phyloP scores from a whole-genome alignment of 2,329 filamentous ascomycete genomes.

The Fusarium palustre region DNA sequence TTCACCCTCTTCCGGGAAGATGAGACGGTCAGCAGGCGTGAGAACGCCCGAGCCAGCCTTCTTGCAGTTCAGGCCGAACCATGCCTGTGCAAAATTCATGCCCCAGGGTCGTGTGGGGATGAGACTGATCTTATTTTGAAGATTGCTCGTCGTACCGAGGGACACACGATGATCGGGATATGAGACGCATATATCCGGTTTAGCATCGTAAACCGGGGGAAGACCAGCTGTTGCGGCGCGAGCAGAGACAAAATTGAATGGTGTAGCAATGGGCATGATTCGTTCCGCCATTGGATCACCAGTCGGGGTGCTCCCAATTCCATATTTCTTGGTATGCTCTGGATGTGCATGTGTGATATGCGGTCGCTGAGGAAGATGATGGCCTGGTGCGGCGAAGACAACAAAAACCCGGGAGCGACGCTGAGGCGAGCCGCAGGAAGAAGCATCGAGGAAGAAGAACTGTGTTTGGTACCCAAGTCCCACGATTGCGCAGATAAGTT shows the following conservation, averaged over 20 bases:
- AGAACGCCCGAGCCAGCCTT: slow-evolving; percentile 50
- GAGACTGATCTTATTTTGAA: slow-evolving; percentile 61
- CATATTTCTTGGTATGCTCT: slow-evolving; percentile 39
- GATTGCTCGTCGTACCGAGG: slow-evolving; percentile 52
- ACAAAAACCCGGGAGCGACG: slow-evolving; percentile 76
- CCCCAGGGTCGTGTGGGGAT: slow-evolving; percentile 71
- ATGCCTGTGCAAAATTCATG: slow-evolving; percentile 64
- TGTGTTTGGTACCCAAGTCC: slow-evolving; percentile 82
- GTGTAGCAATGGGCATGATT: slow-evolving; percentile 56
- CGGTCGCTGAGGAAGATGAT: slow-evolving; percentile 67
- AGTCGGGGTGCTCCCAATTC: slow-evolving; percentile 70
- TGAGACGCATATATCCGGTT: slow-evolving; percentile 69
- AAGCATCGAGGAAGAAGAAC: slow-evolving; percentile 75
- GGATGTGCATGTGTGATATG: slow-evolving; percentile 73
- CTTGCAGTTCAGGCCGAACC: slow-evolving; percentile 50
- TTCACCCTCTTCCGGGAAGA: slow-evolving; percentile 53
- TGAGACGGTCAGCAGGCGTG: slow-evolving; percentile 53
- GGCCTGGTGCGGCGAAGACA: slow-evolving; percentile 75
- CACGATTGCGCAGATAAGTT: slow-evolving; percentile 78
- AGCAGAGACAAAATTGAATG: slow-evolving; percentile 70
- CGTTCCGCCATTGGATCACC: slow-evolving; percentile 69
- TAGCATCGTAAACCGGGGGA: slow-evolving; percentile 70
- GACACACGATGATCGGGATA: slow-evolving; percentile 75
- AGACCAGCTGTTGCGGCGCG: slow-evolving; percentile 69
- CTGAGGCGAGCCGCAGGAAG: slow-evolving; percentile 75